These are phyloP conservation scores for Paracoccidioides brasiliensis DNA, from an alignment of 2,329 filamentous ascomycete species.

Conservation along the genomic window DNA sequence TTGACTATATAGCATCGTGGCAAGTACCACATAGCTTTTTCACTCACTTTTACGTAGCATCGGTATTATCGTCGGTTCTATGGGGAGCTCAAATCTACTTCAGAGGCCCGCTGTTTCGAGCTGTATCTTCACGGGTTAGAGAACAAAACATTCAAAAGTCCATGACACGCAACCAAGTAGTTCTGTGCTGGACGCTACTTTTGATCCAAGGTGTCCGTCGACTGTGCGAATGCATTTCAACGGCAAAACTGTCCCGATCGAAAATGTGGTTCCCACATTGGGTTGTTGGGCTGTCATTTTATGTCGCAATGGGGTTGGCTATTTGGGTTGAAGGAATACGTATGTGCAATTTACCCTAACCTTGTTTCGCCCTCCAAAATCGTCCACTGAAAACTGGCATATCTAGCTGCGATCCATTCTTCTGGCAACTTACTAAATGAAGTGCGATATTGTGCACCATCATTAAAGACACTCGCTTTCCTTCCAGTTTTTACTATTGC, in stretches of 20 bases:
- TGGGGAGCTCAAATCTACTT: constrained; percentile 56
- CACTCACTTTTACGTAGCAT: constrained; percentile 69
- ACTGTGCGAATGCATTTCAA: constrained; percentile 57
- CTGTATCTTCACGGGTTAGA: constrained; percentile 33
- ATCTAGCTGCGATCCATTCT: constrained; percentile 7
- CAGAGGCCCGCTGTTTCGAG: constrained; percentile 41
- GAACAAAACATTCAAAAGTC: constrained; percentile 24
- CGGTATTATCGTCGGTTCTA: constrained; percentile 54
- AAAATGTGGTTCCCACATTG: constrained; percentile 81
- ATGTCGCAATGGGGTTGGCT: constrained; percentile 57
- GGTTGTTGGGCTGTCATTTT: constrained; percentile 65
- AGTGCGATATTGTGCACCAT: constrained; percentile 28
- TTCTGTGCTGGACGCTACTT: constrained; percentile 60
- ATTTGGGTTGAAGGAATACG: constrained; percentile 75
- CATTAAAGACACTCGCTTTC: constrained; percentile 42
- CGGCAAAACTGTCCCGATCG: constrained; percentile 55
- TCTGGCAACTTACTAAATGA: constrained; percentile 13
- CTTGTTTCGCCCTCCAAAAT: neutral
- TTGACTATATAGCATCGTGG: constrained; percentile 40
- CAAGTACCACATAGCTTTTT: constrained; percentile 84
- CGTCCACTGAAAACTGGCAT: constrained; percentile 3
- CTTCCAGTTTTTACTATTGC: constrained; percentile 54
- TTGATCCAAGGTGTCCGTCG: constrained; percentile 60
- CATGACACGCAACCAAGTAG: constrained; percentile 51
- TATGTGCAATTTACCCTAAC: constrained; percentile 29